A percentile compares a stretch with the other conserved stretches of the same genome.
These are phyloP conservation scores for Calonectria naviculata DNA, from an alignment of 2,329 filamentous ascomycete genomes.

Conservation along the genomic window DNA sequence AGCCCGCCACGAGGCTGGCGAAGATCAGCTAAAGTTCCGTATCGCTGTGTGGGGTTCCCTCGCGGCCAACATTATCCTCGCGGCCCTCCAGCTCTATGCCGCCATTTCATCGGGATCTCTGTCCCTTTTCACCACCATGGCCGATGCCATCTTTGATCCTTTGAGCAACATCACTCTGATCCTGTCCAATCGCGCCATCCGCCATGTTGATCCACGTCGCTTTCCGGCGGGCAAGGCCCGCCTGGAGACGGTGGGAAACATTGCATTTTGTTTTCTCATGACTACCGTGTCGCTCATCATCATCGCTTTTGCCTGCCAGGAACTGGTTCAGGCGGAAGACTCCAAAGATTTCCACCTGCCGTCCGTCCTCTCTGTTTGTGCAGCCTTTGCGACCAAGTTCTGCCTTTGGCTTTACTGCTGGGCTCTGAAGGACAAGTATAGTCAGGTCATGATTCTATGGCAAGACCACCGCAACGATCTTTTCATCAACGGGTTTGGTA, in stretches of 20 bases:
- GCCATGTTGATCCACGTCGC: slow-evolving; percentile 83
- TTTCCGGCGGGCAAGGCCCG: slow-evolving; percentile 95
- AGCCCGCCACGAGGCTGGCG: slow-evolving; percentile 81
- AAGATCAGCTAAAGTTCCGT: slow-evolving; percentile 82
- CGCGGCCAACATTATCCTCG: slow-evolving; percentile 82
- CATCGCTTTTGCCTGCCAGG: slow-evolving; percentile 85
- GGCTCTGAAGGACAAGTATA: slow-evolving; percentile 90
- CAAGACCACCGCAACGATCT: slow-evolving; percentile 97
- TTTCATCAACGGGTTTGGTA: slow-evolving; percentile 94
- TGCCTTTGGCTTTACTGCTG: slow-evolving; percentile 91
- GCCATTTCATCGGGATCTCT: slow-evolving; percentile 90
- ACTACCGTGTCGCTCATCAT: slow-evolving; percentile 90
- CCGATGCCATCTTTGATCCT: slow-evolving; percentile 94
- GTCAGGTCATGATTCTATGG: slow-evolving; percentile 92
- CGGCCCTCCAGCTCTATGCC: slow-evolving; percentile 87
- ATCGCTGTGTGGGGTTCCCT: slow-evolving; percentile 77
- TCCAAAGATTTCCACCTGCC: slow-evolving; percentile 80
- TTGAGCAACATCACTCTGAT: slow-evolving; percentile 90
- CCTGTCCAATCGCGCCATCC: slow-evolving; percentile 87
- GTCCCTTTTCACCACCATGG: slow-evolving; percentile 97
- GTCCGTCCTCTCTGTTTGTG: slow-evolving; percentile 84
- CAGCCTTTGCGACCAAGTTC: slow-evolving; percentile 89
- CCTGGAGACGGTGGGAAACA: slow-evolving; percentile 95
- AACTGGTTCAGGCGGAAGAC: slow-evolving; percentile 68
- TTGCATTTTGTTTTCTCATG: slow-evolving; percentile 97